phyloP scores from a whole-genome alignment of 1,139 yeast species.

The Magnusiomyces suaveolens region DNA sequence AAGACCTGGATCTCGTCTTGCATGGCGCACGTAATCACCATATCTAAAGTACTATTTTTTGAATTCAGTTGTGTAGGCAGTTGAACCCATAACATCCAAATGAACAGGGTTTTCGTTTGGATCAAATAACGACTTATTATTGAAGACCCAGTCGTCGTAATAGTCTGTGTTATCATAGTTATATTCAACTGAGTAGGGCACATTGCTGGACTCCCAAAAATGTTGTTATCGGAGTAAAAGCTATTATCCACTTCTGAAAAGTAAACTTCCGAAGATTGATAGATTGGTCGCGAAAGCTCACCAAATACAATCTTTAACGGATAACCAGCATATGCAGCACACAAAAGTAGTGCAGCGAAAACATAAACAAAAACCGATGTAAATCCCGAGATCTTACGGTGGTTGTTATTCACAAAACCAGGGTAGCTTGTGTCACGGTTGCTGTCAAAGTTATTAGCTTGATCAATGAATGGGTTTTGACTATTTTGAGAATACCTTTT shows the following conservation, averaged over 20 bases:
- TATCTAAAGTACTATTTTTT: neutral
- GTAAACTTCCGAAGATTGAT: neutral
- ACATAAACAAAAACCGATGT: neutral
- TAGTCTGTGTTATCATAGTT: neutral
- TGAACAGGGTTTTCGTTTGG: neutral
- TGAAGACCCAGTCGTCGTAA: neutral
- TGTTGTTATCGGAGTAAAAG: neutral
- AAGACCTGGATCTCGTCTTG: neutral
- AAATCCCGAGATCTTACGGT: neutral
- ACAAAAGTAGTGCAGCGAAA: neutral
- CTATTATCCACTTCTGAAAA: neutral
- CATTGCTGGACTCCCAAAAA: neutral
- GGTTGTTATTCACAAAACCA: neutral
- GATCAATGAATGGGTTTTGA: neutral
- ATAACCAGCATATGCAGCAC: neutral
- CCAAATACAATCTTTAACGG: neutral
- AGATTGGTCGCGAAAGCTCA: neutral
- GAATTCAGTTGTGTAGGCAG: neutral
- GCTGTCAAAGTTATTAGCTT: too few species aligned
- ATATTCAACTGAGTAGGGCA: neutral
- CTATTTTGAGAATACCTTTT: neutral
- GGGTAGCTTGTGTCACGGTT: neutral
- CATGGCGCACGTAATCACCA: neutral
- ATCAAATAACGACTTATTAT: neutral
- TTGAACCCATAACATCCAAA: neutral